These are phyloP conservation scores for Acacia pycnantha DNA, from an alignment of 331 rosid genomes.

Conservation along the genomic window DNA sequence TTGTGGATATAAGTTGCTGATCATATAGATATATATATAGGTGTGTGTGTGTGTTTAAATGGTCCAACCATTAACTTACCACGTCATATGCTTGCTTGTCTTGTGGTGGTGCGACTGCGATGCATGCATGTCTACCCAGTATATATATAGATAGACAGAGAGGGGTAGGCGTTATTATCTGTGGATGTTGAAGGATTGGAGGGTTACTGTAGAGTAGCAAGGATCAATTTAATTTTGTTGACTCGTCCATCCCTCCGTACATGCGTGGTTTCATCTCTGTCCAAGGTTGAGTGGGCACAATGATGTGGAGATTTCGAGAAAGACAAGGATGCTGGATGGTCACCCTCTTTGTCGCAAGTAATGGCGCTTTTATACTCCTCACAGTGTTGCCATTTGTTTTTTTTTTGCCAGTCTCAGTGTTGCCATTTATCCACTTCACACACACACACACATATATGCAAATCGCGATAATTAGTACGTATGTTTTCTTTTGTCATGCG, in stretches of 20 bases:
- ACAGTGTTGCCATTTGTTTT: background rate
- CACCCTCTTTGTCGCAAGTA: background rate
- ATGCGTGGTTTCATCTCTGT: slow-evolving; percentile 8
- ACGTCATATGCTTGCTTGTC: background rate
- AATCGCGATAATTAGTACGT: background rate
- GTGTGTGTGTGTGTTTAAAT: background rate
- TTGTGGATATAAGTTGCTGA: background rate
- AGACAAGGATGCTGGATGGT: background rate
- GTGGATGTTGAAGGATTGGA: background rate
- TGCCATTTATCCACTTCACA: background rate
- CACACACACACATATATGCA: background rate
- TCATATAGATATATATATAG: background rate
- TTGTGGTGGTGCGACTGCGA: background rate
- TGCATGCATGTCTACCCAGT: background rate
- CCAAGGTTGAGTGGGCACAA: background rate
- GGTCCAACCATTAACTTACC: background rate
- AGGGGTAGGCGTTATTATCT: too few species aligned
- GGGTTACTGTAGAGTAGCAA: background rate
- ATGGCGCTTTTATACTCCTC: background rate
- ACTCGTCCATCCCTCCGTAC: background rate
- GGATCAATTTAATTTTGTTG: background rate
- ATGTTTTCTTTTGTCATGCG: background rate
- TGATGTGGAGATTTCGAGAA: slow-evolving; percentile 9
- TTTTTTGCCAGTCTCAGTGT: too few species aligned
- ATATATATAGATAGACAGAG: too few species aligned